phyloP scores from a whole-genome alignment of 75 land plant species.

The Picea sitchensis region DNA sequence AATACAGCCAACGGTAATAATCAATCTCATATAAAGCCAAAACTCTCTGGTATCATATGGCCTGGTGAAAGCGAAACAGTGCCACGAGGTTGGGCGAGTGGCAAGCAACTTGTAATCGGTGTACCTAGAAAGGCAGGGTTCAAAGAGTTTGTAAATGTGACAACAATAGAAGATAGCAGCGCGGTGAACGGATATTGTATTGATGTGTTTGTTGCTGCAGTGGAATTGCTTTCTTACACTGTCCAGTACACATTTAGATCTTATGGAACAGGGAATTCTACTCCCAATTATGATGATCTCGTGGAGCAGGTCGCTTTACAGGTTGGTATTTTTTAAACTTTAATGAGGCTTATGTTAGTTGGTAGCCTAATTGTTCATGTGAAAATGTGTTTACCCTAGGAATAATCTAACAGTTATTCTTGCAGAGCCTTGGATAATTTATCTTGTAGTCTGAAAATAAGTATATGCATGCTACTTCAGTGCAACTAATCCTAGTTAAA shows the following conservation, averaged over 20 bases:
- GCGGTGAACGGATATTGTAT: slow-evolving; percentile 34
- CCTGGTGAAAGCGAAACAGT: slow-evolving; percentile 9
- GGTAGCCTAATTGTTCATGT: neutral
- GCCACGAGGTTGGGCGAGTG: slow-evolving; percentile 17
- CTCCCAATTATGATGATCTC: slow-evolving; percentile 44
- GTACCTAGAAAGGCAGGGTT: slow-evolving; percentile 25
- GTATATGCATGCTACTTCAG: no score
- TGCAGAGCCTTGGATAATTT: neutral
- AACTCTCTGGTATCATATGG: slow-evolving; percentile 13
- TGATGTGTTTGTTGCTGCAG: slow-evolving; percentile 43
- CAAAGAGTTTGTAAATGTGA: slow-evolving; percentile 17
- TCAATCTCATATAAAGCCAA: no score
- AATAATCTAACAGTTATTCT: neutral
- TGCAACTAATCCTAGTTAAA: neutral
- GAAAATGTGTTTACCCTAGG: neutral
- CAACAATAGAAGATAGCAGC: slow-evolving; percentile 1
- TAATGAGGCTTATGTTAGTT: neutral
- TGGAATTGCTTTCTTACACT: slow-evolving; percentile 33
- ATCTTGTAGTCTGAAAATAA: no score
- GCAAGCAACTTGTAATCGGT: slow-evolving; percentile 13
- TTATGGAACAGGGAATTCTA: slow-evolving; percentile 36
- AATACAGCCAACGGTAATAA: neutral
- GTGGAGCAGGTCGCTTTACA: slow-evolving; percentile 32
- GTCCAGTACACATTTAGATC: slow-evolving; percentile 25
- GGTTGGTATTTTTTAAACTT: slow-evolving; percentile 33